phyloP scores from a whole-genome alignment of 495 filamentous ascomycete genomes.

The Annulohypoxylon maeteangense region DNA sequence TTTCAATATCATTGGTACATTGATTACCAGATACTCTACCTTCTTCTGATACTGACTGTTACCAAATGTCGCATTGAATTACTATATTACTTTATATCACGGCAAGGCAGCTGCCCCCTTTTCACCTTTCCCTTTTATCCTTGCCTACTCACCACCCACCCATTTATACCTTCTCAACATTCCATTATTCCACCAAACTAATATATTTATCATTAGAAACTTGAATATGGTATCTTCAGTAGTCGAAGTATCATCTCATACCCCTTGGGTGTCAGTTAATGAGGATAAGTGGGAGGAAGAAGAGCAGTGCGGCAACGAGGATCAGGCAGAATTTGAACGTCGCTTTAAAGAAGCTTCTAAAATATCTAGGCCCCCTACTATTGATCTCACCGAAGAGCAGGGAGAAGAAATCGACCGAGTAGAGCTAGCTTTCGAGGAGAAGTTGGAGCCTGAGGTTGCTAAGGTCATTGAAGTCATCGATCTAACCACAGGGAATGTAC shows the following conservation, averaged over 20 bases:
- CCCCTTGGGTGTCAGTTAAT: not conserved
- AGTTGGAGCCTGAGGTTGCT: slow-evolving; percentile 23
- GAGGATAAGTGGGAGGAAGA: slow-evolving; percentile 25
- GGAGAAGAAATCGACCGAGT: slow-evolving; percentile 6
- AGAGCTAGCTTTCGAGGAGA: slow-evolving; percentile 18
- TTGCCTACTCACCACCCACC: not conserved
- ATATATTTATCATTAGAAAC: not conserved
- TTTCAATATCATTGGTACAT: not conserved
- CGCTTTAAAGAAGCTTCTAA: slow-evolving; percentile 24
- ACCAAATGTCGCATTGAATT: not conserved
- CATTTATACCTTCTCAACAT: too few species aligned
- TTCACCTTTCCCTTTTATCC: not conserved
- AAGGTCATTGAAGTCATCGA: slow-evolving; percentile 42
- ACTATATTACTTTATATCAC: not conserved
- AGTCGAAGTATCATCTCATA: not conserved
- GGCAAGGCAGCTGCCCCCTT: not conserved
- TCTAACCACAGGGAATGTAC: not conserved
- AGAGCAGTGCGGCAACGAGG: slow-evolving; percentile 1
- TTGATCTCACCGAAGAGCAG: slow-evolving; percentile 20
- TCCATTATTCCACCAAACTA: not conserved
- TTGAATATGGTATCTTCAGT: slow-evolving; percentile 1
- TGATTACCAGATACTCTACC: not conserved
- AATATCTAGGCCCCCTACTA: not conserved
- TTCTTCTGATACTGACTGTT: not conserved
- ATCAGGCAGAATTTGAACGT: slow-evolving; percentile 30